phyloP scores from a whole-genome alignment of 306 rosid genomes.

The apple (Malus domestica) region ASM211411v1 NC_041798.1:26678001-26678500 shows the following conservation, averaged over 20 bases:
- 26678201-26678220: slow-evolving; percentile 69
- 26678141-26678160: slow-evolving; percentile 70
- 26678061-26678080: slow-evolving; percentile 53
- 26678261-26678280: slow-evolving; percentile 87
- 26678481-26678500: slow-evolving; percentile 70
- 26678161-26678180: slow-evolving; percentile 51
- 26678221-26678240: slow-evolving; percentile 55
- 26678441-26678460: slow-evolving; percentile 89
- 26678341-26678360: slow-evolving; percentile 87
- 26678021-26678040: slow-evolving; percentile 39
- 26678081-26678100: slow-evolving; percentile 34
- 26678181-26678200: slow-evolving; percentile 67
- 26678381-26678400: slow-evolving; percentile 70
- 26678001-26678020: slow-evolving; percentile 29
- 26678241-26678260: slow-evolving; percentile 77
- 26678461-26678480: slow-evolving; percentile 96
- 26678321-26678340: slow-evolving; percentile 88
- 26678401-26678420: slow-evolving; percentile 74
- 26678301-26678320: slow-evolving; percentile 72
- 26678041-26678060: slow-evolving; percentile 53
- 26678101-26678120: slow-evolving; percentile 14
- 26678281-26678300: slow-evolving; percentile 67
- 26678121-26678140: slow-evolving; percentile 7
- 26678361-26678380: slow-evolving; percentile 81
- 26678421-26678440: slow-evolving; percentile 64